Evolutionary conservation across 1,139 yeast genomes (phyloP).

Genomic region (Pneumocystis jirovecii): DNA sequence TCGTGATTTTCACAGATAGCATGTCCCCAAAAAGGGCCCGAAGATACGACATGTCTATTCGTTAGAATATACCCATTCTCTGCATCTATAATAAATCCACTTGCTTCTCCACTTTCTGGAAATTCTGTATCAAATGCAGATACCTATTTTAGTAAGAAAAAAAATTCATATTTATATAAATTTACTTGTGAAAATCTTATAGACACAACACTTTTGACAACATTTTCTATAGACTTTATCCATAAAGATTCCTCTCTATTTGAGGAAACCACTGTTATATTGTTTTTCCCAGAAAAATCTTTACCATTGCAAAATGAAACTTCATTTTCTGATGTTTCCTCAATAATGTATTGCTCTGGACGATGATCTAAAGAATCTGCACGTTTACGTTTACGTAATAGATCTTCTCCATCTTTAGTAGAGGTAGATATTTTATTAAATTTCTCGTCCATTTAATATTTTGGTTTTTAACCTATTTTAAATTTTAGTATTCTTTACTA

Average conservation of each 20-base stretch:
- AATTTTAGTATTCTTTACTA: background rate
- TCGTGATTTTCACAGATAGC: slow-evolving; percentile 91
- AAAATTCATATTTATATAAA: background rate
- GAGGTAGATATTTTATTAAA: background rate
- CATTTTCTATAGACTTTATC: slow-evolving; percentile 71
- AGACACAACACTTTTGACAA: slow-evolving; percentile 75
- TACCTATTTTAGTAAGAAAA: background rate
- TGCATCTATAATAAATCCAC: slow-evolving; percentile 89
- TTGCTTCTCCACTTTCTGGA: slow-evolving; percentile 74
- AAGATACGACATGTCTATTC: slow-evolving; percentile 29
- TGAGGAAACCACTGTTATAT: background rate
- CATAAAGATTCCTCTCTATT: slow-evolving; percentile 27
- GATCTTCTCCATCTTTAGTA: background rate
- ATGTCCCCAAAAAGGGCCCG: slow-evolving; percentile 48
- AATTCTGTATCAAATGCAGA: slow-evolving; percentile 74
- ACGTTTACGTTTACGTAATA: background rate
- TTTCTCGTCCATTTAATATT: background rate
- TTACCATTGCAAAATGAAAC: background rate
- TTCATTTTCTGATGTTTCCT: background rate
- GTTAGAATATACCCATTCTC: slow-evolving; percentile 69
- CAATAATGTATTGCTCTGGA: background rate
- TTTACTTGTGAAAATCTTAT: slow-evolving; percentile 69
- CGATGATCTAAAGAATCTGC: background rate
- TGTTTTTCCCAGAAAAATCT: background rate
- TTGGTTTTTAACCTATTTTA: background rate